Conservation (phyloP, 1,139 yeast species). For the Scheffersomyces parashehatae region DNA sequence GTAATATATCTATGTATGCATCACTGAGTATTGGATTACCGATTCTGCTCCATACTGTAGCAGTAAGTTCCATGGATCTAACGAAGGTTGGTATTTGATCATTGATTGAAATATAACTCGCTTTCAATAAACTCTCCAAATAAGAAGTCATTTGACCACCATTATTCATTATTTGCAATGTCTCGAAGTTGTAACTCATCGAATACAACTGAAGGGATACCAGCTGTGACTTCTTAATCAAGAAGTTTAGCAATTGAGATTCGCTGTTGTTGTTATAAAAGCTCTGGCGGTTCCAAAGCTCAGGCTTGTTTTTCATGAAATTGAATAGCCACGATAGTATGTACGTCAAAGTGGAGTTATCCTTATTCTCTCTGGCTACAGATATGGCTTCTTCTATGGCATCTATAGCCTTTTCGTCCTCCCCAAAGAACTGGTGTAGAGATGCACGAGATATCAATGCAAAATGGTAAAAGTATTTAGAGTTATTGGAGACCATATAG, state of each 20-base stretch:
- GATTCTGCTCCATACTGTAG: conserved; percentile 53
- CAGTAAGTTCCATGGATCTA: conserved; percentile 45
- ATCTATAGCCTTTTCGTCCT: conserved; percentile 70
- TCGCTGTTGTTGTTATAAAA: conserved; percentile 43
- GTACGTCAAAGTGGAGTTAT: conserved; percentile 69
- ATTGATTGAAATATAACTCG: conserved; percentile 53
- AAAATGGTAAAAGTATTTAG: conserved; percentile 72
- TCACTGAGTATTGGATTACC: conserved; percentile 50
- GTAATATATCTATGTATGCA: conserved; percentile 47
- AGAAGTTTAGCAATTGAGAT: conserved; percentile 63
- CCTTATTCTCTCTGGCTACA: conserved; percentile 85
- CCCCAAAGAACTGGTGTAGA: conserved; percentile 74
- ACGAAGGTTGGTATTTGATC: conserved; percentile 33
- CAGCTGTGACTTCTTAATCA: conserved; percentile 56
- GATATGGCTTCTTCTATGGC: conserved; percentile 87
- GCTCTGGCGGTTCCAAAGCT: conserved; percentile 45
- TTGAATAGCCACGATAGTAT: conserved; percentile 80
- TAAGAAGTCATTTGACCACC: conserved; percentile 48
- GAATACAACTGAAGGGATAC: conserved; percentile 57
- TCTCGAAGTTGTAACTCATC: conserved; percentile 60
- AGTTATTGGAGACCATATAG: conserved; percentile 73
- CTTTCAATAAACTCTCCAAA: conserved; percentile 55
- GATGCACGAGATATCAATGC: conserved; percentile 80
- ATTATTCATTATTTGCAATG: conserved; percentile 49
- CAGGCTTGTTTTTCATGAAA: conserved; percentile 69